Evolutionary conservation across 768 basidiomycete genomes (phyloP).

Genomic region (Panaeolus cyanescens): DNA sequence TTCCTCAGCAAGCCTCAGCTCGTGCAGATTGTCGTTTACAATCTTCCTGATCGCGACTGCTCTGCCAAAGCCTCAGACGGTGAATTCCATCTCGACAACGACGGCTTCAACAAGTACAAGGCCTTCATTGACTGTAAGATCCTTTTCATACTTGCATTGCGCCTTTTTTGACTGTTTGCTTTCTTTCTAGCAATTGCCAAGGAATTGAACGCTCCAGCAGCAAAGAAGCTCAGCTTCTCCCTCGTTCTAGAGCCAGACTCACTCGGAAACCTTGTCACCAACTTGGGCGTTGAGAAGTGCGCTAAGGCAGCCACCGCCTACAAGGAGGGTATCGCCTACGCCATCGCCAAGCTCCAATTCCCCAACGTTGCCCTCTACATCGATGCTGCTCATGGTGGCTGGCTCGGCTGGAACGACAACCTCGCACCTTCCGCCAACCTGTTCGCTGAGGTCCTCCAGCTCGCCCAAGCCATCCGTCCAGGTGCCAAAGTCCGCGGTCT

Average conservation of each 20-base stretch:
- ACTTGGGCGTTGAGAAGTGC: conserved; percentile 28
- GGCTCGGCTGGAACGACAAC: conserved; percentile 35
- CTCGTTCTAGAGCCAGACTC: conserved; percentile 34
- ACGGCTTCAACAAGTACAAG: conserved; percentile 32
- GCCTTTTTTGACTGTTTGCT: not conserved
- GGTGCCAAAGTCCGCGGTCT: conserved; percentile 31
- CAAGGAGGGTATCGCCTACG: conserved; percentile 24
- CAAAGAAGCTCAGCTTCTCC: conserved; percentile 26
- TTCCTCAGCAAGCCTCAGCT: conserved; percentile 44
- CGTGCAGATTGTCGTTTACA: conserved; percentile 52
- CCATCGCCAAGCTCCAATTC: conserved; percentile 27
- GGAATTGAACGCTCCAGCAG: conserved; percentile 15
- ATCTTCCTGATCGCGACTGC: conserved; percentile 65
- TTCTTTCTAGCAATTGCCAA: conserved; percentile 14
- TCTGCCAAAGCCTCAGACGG: conserved; percentile 62
- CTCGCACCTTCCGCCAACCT: conserved; percentile 29
- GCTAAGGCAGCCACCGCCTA: conserved; percentile 29
- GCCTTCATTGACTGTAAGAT: conserved; percentile 25
- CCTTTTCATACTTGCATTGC: not conserved
- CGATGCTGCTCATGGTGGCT: conserved; percentile 35
- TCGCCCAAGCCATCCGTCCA: conserved; percentile 25
- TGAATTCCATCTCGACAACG: conserved; percentile 35
- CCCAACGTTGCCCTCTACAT: conserved; percentile 30
- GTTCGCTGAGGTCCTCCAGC: conserved; percentile 27
- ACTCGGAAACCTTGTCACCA: conserved; percentile 32